Percentiles rank a stretch among this genome's conserved stretches.
phyloP scores from a whole-genome alignment of 2,329 filamentous ascomycete species.

The Diplodia corticola region DNA sequence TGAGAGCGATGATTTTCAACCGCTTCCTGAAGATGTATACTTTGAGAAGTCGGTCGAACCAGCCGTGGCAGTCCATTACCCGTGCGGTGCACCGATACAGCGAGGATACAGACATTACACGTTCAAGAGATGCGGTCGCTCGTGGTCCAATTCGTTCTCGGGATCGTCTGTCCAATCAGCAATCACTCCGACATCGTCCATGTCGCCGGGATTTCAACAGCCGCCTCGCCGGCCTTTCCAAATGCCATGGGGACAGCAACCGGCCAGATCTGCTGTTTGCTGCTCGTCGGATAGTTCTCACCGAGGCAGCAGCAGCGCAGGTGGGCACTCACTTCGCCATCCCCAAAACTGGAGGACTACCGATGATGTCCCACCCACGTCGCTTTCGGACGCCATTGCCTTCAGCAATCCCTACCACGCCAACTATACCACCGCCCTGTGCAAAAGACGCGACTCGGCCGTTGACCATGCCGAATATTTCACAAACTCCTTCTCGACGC shows the following conservation, averaged over 20 bases:
- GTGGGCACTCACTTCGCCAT: neutral
- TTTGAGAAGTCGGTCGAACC: slow-evolving; percentile 9
- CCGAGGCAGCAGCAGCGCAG: neutral
- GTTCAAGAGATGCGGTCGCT: neutral
- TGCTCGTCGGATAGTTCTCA: neutral
- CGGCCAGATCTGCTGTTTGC: neutral
- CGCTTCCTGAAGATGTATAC: slow-evolving; percentile 15
- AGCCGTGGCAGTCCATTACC: slow-evolving; percentile 12
- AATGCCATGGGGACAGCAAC: no score
- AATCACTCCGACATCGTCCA: neutral
- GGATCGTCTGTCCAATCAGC: neutral
- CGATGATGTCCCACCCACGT: neutral
- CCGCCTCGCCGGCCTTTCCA: neutral
- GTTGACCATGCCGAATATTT: neutral
- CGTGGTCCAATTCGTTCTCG: neutral
- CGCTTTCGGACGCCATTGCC: neutral
- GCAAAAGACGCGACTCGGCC: neutral
- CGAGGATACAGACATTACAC: neutral
- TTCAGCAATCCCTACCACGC: no score
- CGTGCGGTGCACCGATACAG: slow-evolving; percentile 1
- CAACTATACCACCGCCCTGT: neutral
- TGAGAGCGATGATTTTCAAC: neutral
- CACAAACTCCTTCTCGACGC: neutral
- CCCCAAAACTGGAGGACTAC: neutral
- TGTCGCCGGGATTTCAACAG: neutral